phyloP scores from a whole-genome alignment of 148 eudicot species.

The Bassia scoparia region DNA sequence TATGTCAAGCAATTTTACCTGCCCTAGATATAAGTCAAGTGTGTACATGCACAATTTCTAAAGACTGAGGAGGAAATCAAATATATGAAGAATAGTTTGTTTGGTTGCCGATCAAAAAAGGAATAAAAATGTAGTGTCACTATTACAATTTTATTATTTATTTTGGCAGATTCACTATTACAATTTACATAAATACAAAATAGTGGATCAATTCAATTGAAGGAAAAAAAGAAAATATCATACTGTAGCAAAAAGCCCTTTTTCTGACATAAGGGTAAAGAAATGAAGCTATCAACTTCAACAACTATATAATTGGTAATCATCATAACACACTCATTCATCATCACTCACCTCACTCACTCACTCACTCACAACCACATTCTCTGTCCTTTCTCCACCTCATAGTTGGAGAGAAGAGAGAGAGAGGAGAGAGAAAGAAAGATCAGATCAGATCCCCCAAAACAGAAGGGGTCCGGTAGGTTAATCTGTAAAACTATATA shows the following conservation, averaged over 20 bases:
- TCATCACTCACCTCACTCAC: conserved; percentile 2
- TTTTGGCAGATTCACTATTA: too few relatives aligned
- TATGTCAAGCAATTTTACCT: too few relatives aligned
- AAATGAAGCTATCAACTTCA: conserved; percentile 7
- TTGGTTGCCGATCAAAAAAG: too few relatives aligned
- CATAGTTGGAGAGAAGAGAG: conserved; percentile 29
- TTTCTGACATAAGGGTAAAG: neutral
- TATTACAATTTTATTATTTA: too few relatives aligned
- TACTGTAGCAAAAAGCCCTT: conserved; percentile 1
- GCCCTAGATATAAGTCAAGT: too few relatives aligned
- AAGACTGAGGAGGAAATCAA: conserved; percentile 2
- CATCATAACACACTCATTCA: conserved; percentile 24
- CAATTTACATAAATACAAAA: too few relatives aligned
- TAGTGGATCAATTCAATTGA: neutral
- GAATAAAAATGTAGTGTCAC: neutral
- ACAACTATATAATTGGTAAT: conserved; percentile 29
- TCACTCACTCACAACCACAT: neutral
- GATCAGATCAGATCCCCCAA: conserved; percentile 41
- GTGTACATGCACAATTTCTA: too few relatives aligned
- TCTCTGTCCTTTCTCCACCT: conserved; percentile 27
- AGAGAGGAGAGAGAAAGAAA: neutral
- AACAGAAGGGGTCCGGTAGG: neutral
- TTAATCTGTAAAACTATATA: conserved; percentile 2
- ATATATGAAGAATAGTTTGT: too few relatives aligned
- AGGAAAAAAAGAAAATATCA: neutral